A percentile compares a stretch with the other conserved stretches of the same genome.
Evolutionary conservation across 768 basidiomycete genomes (phyloP).

Genomic region (Hypholoma fasciculare): DNA sequence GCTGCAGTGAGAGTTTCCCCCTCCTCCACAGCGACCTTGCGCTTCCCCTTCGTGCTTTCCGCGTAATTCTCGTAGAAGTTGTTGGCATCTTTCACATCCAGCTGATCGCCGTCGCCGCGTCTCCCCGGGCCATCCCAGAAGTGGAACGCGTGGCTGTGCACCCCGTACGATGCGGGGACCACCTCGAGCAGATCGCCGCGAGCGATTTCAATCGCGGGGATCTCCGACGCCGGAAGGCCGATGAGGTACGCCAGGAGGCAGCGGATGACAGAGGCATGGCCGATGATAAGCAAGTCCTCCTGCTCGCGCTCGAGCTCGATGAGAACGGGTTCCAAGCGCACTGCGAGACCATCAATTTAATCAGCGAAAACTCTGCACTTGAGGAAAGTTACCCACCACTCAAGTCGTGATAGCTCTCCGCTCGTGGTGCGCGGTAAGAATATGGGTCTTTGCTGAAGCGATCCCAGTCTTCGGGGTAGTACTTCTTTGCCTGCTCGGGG

Average conservation of each 20-base stretch:
- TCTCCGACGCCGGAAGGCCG: conserved; percentile 92
- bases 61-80: conserved; percentile 93
- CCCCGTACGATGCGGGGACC: conserved; percentile 85
- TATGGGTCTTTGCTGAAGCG: conserved; percentile 93
- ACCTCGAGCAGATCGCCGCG: conserved; percentile 96
- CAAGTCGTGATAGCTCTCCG: conserved; percentile 97
- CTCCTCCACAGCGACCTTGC: conserved; percentile 31
- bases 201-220: conserved; percentile 96
- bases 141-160: conserved; percentile 86
- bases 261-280: conserved; percentile 95
- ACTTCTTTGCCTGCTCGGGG: conserved; percentile 84
- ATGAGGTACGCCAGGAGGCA: conserved; percentile 93
- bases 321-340: conserved; percentile 89
- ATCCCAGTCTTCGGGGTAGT: conserved; percentile 94
- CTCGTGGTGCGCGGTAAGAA: conserved; percentile 85
- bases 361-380: neutral
- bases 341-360: conserved; percentile 36
- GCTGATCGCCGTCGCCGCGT: conserved; percentile 26
- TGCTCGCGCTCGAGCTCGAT: conserved; percentile 94
- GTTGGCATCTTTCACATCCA: conserved; percentile 53
- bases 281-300: conserved; percentile 94
- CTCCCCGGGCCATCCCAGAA: conserved; percentile 91
- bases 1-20: neutral
- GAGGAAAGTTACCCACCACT: conserved; percentile 47
- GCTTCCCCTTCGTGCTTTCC: conserved; percentile 68